These are phyloP conservation scores for Biscogniauxia marginata DNA, from an alignment of 2,329 filamentous ascomycete species.

Conservation along the genomic window DNA sequence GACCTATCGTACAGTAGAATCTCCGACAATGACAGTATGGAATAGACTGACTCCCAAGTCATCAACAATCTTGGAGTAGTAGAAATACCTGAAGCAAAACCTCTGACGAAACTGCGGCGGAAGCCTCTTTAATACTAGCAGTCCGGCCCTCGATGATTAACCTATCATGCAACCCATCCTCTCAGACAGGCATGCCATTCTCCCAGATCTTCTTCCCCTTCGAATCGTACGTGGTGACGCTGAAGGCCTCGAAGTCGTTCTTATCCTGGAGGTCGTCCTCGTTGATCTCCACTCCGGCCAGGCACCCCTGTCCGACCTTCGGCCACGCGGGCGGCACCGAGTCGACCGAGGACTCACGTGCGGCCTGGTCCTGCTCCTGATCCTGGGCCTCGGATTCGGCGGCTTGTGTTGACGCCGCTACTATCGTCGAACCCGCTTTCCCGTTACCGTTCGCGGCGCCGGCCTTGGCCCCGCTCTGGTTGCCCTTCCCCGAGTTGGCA, in stretches of 20 bases:
- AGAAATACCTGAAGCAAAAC: no score
- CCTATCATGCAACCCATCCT: no score
- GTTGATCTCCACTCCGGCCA: slow-evolving; percentile 28
- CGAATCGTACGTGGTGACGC: slow-evolving; percentile 33
- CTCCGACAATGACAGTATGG: no score
- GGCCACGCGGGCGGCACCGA: slow-evolving; percentile 33
- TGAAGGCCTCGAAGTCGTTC: slow-evolving; percentile 36
- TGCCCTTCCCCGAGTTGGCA: slow-evolving; percentile 22
- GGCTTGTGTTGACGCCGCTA: background rate
- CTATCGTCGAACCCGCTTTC: background rate
- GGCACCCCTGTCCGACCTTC: slow-evolving; percentile 29
- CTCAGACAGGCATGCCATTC: slow-evolving; percentile 29
- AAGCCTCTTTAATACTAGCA: no score
- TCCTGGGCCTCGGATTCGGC: slow-evolving; percentile 11
- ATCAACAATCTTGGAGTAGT: no score
- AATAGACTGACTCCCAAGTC: no score
- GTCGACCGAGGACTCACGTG: slow-evolving; percentile 28
- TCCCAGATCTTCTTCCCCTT: slow-evolving; percentile 31
- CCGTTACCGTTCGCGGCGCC: slow-evolving; percentile 1
- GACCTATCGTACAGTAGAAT: no score
- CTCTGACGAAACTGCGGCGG: no score
- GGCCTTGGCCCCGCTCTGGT: slow-evolving; percentile 20
- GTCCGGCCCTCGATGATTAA: no score
- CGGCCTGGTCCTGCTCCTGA: slow-evolving; percentile 12
- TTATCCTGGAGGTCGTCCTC: slow-evolving; percentile 30